Conservation (phyloP, 1,139 yeast genomes). For the Pichia sp. region DNA sequence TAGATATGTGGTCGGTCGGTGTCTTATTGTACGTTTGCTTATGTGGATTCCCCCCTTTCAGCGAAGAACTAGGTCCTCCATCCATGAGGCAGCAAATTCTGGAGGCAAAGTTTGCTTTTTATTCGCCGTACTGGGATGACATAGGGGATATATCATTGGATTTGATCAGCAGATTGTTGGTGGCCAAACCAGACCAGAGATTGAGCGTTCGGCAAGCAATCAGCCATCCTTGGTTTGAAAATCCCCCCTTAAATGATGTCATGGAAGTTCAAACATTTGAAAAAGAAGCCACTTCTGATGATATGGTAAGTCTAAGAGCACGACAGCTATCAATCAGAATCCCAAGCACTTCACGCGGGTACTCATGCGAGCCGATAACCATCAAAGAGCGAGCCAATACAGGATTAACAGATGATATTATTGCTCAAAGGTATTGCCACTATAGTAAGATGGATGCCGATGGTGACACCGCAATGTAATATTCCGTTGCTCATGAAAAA, state of each 20-base stretch:
- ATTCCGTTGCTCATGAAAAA: neutral
- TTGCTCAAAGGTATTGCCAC: conserved; percentile 19
- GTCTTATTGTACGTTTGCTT: conserved; percentile 70
- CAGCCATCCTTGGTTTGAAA: conserved; percentile 54
- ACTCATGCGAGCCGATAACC: conserved; percentile 27
- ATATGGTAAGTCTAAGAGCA: conserved; percentile 16
- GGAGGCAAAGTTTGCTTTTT: conserved; percentile 64
- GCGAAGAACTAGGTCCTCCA: conserved; percentile 78
- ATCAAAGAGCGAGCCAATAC: conserved; percentile 25
- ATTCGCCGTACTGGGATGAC: conserved; percentile 76
- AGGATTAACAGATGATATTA: conserved; percentile 25
- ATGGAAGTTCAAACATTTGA: neutral
- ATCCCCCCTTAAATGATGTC: neutral
- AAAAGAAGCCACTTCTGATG: conserved; percentile 7
- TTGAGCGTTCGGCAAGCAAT: conserved; percentile 48
- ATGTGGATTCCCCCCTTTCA: conserved; percentile 83
- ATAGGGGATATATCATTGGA: conserved; percentile 63
- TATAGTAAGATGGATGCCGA: conserved; percentile 4
- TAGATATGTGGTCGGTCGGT: conserved; percentile 79
- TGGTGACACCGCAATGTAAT: conserved; percentile 15
- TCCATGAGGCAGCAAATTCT: conserved; percentile 70
- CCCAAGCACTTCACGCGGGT: conserved; percentile 24
- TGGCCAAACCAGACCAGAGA: conserved; percentile 54
- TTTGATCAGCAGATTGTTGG: conserved; percentile 55
- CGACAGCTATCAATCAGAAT: conserved; percentile 24